Conservation (phyloP, 2,329 filamentous ascomycete genomes). For the Pseudogymnoascus sp. region DNA sequence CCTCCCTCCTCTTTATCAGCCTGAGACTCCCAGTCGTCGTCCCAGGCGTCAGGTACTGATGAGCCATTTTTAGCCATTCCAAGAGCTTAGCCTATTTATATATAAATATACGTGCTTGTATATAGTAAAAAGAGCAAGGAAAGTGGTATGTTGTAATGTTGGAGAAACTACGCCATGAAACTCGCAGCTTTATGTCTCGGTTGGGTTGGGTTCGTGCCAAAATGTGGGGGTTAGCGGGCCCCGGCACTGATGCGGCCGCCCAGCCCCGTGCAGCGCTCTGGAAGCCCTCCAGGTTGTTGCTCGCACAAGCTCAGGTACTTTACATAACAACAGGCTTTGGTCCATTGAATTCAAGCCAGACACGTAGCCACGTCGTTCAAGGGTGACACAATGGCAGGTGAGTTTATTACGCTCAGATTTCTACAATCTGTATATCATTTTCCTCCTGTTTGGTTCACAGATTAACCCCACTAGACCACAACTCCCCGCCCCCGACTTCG, state of each 20-base stretch:
- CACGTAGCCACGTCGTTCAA: not conserved
- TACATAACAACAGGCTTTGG: not conserved
- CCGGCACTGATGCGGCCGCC: not conserved
- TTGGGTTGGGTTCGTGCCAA: not conserved
- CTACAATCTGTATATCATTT: not conserved
- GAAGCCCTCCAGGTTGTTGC: slow-evolving; percentile 7
- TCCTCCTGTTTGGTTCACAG: not conserved
- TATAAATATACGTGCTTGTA: not conserved
- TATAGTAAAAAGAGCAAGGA: not conserved
- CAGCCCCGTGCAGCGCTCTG: not conserved
- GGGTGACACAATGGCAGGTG: not conserved
- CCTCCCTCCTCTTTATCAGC: slow-evolving; percentile 49
- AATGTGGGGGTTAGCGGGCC: slow-evolving; percentile 5
- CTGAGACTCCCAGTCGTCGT: slow-evolving; percentile 75
- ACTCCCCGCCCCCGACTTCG: slow-evolving; percentile 2
- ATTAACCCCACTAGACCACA: slow-evolving; percentile 4
- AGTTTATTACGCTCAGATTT: not conserved
- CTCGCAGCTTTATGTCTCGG: slow-evolving; percentile 1
- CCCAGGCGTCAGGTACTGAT: slow-evolving; percentile 71
- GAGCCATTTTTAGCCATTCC: slow-evolving; percentile 9
- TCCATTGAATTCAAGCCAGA: not conserved
- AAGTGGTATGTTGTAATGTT: not conserved
- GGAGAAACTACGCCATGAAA: slow-evolving; percentile 1
- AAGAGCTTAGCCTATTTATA: not conserved
- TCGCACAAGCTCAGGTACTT: not conserved